A percentile compares a stretch with the other conserved stretches of the same genome.
Conservation (phyloP, 1,139 yeast genomes). For the Geotrichum macrosporum region DNA sequence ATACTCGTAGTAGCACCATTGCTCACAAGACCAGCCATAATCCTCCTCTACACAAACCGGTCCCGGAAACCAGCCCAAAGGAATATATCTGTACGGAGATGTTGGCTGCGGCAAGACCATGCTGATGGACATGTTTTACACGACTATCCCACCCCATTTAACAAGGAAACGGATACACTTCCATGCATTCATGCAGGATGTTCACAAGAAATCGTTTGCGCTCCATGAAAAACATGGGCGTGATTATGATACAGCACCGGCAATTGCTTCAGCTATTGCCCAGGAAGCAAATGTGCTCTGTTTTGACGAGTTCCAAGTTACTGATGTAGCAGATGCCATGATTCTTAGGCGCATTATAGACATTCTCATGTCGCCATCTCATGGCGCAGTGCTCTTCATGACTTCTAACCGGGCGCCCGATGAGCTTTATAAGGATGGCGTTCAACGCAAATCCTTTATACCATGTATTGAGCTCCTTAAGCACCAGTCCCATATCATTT, state of each 20-base stretch:
- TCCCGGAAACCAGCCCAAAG: conserved; percentile 50
- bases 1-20: too few species aligned
- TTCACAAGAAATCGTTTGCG: conserved; percentile 82
- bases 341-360: conserved; percentile 68
- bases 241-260: conserved; percentile 79
- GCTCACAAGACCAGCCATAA: too few species aligned
- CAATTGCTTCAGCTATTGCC: conserved; percentile 80
- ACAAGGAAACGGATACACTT: conserved; percentile 81
- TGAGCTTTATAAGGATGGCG: conserved; percentile 86
- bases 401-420: conserved; percentile 95
- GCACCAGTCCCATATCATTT: conserved; percentile 67
- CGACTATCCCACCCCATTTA: conserved; percentile 70
- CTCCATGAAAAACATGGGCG: conserved; percentile 57
- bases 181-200: conserved; percentile 93
- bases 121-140: conserved; percentile 93
- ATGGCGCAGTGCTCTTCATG: conserved; percentile 84
- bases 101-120: conserved; percentile 98
- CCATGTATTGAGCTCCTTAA: conserved; percentile 86
- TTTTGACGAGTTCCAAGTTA: conserved; percentile 87
- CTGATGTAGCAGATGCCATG: conserved; percentile 99
- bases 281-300: conserved; percentile 72
- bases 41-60: conserved; percentile 9
- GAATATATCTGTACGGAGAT: conserved; percentile 91
- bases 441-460: conserved; percentile 82
- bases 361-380: conserved; percentile 56